Conservation (phyloP, 352 stramenopile species). For the Plasmopara viticola region DNA sequence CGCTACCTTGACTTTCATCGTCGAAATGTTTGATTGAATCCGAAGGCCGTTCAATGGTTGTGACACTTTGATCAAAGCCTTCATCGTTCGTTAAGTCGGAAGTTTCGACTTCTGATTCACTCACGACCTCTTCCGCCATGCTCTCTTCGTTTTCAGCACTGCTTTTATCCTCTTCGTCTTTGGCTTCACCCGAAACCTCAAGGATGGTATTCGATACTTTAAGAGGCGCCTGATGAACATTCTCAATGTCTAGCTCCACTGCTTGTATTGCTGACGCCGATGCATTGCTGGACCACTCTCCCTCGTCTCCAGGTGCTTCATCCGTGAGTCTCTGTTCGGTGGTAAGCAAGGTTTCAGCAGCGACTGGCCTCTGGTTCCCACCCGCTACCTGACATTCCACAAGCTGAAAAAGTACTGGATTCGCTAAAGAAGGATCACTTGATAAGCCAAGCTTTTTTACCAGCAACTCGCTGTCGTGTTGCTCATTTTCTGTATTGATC, state of each 20-base stretch:
- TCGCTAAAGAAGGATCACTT: neutral
- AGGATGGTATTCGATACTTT: neutral
- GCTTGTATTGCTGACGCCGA: constrained; percentile 1
- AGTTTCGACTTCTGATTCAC: constrained; percentile 50
- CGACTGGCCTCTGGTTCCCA: constrained; percentile 1
- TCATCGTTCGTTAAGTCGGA: constrained; percentile 32
- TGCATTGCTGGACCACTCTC: neutral
- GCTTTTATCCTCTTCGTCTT: constrained; percentile 16
- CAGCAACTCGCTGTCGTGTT: constrained; percentile 6
- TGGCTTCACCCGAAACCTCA: neutral
- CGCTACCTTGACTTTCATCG: constrained; percentile 9
- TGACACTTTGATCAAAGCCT: constrained; percentile 8
- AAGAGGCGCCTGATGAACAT: neutral
- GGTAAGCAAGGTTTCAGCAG: neutral
- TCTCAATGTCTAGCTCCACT: constrained; percentile 8
- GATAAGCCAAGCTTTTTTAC: constrained; percentile 19
- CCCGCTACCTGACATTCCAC: constrained; percentile 13
- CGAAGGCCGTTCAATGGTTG: neutral
- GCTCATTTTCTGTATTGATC: constrained; percentile 20
- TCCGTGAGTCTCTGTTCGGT: constrained; percentile 4
- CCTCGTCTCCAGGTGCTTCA: constrained; percentile 6
- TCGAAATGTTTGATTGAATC: neutral
- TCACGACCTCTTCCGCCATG: constrained; percentile 48
- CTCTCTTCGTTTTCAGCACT: constrained; percentile 41
- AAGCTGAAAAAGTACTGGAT: constrained; percentile 27